These are phyloP conservation scores for Penicillium atrosanguineum DNA, from an alignment of 495 filamentous ascomycete species.

Conservation along the genomic window DNA sequence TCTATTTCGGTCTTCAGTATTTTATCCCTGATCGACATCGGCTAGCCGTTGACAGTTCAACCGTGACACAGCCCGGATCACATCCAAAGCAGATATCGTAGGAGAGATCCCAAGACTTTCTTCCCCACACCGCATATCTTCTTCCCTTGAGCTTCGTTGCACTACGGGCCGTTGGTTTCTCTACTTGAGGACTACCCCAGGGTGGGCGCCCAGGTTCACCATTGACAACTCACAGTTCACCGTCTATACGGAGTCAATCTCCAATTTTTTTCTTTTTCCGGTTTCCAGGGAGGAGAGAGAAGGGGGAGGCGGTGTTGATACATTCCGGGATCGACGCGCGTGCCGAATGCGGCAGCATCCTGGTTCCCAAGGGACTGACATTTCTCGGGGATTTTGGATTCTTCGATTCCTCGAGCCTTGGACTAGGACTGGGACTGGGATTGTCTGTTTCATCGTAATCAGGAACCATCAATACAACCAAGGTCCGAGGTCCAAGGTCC, in stretches of 20 bases:
- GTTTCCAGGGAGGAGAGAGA: slow-evolving; percentile 5
- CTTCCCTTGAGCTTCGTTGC: neutral
- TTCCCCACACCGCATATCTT: neutral
- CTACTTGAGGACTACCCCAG: neutral
- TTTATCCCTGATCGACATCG: neutral
- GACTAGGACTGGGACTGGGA: neutral
- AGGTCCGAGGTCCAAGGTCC: neutral
- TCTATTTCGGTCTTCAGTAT: neutral
- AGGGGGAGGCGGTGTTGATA: slow-evolving; percentile 39
- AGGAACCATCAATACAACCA: neutral
- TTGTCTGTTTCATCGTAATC: neutral
- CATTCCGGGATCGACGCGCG: slow-evolving; percentile 32
- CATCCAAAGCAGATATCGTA: neutral
- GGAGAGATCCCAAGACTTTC: neutral
- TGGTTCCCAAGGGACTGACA: slow-evolving; percentile 6
- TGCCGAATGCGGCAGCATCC: slow-evolving; percentile 26
- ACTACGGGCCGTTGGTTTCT: neutral
- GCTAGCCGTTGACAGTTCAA: slow-evolving; percentile 2
- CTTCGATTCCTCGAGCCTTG: neutral
- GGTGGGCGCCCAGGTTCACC: too few species aligned
- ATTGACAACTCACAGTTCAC: neutral
- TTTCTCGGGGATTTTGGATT: slow-evolving; percentile 5
- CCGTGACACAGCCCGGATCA: neutral
- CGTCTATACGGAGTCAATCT: too few species aligned
- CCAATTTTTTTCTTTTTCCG: neutral